These are phyloP conservation scores for Clitopilus hobsonii DNA, from an alignment of 768 basidiomycete species.

Conservation along the genomic window DNA sequence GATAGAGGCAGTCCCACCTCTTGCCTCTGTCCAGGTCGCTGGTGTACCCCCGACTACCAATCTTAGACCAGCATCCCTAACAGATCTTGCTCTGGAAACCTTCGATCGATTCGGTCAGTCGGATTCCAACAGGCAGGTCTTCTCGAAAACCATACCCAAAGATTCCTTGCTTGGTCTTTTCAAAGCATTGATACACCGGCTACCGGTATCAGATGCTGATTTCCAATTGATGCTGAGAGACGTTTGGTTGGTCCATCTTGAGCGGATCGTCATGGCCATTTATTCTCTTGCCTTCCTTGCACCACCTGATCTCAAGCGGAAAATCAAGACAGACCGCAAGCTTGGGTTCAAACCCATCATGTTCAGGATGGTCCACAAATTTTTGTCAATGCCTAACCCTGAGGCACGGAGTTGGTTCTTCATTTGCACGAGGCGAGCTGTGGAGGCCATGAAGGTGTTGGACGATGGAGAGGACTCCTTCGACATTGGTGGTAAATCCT, in stretches of 20 bases:
- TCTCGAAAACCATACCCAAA: slow-evolving; percentile 58
- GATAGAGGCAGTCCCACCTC: slow-evolving; percentile 59
- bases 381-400: slow-evolving; percentile 42
- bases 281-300: slow-evolving; percentile 86
- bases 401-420: slow-evolving; percentile 51
- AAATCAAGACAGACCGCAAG: slow-evolving; percentile 57
- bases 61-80: slow-evolving; percentile 51
- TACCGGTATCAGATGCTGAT: slow-evolving; percentile 79
- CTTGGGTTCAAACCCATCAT: slow-evolving; percentile 70
- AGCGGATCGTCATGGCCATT: slow-evolving; percentile 75
- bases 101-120: slow-evolving; percentile 74
- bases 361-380: slow-evolving; percentile 65
- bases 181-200: slow-evolving; percentile 68
- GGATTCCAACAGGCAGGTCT: slow-evolving; percentile 74
- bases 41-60: slow-evolving; percentile 36
- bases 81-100: slow-evolving; percentile 78
- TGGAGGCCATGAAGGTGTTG: slow-evolving; percentile 75
- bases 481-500: slow-evolving; percentile 53
- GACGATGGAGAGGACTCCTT: slow-evolving; percentile 75
- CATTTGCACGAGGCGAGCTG: slow-evolving; percentile 57
- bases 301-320: slow-evolving; percentile 66
- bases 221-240: slow-evolving; percentile 63
- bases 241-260: slow-evolving; percentile 72
- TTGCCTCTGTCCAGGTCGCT: slow-evolving; percentile 49
- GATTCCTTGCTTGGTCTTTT: slow-evolving; percentile 59